phyloP scores from a whole-genome alignment of 1,284 basidiomycete species.

The Butyriboletus appendiculatus region DNA sequence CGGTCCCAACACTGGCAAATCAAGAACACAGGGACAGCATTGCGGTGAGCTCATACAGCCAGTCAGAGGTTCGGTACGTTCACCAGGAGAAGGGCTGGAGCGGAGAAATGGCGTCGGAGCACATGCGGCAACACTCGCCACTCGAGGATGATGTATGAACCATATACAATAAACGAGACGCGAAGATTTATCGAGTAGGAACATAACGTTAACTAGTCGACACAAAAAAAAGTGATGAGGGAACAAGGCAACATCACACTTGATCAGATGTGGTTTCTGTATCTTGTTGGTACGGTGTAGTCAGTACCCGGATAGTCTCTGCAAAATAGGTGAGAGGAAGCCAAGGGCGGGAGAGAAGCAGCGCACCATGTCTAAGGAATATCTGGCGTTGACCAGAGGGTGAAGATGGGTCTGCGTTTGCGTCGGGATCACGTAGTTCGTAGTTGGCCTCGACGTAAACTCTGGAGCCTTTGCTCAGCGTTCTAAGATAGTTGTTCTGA shows the following conservation, averaged over 20 bases:
- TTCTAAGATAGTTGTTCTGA: conserved; percentile 61
- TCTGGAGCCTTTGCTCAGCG: conserved; percentile 63
- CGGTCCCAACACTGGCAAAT: conserved; percentile 33
- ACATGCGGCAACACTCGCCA: conserved; percentile 28
- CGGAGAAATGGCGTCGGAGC: conserved; percentile 29
- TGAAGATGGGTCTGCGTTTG: conserved; percentile 58
- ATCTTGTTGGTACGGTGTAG: conserved; percentile 27
- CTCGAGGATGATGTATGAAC: conserved; percentile 30
- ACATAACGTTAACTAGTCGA: conserved; percentile 3
- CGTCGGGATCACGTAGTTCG: conserved; percentile 71
- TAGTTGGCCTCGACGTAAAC: conserved; percentile 79
- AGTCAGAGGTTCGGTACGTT: conserved; percentile 35
- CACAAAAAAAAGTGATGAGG: neutral
- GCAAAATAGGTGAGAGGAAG: conserved; percentile 11
- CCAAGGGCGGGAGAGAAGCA: conserved; percentile 2
- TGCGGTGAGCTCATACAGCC: conserved; percentile 34
- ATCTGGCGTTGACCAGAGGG: conserved; percentile 76
- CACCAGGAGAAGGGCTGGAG: conserved; percentile 34
- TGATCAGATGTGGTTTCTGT: conserved; percentile 27
- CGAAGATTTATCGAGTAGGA: neutral
- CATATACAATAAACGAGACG: conserved; percentile 19
- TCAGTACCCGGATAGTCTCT: conserved; percentile 32
- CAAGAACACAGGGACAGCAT: conserved; percentile 35
- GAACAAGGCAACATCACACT: conserved; percentile 8
- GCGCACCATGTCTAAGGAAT: conserved; percentile 71